A percentile compares a stretch with the other conserved stretches of the same genome.
Conservation (phyloP, 176 grass and related monocot species). For the Rhynchospora pubera region DNA sequence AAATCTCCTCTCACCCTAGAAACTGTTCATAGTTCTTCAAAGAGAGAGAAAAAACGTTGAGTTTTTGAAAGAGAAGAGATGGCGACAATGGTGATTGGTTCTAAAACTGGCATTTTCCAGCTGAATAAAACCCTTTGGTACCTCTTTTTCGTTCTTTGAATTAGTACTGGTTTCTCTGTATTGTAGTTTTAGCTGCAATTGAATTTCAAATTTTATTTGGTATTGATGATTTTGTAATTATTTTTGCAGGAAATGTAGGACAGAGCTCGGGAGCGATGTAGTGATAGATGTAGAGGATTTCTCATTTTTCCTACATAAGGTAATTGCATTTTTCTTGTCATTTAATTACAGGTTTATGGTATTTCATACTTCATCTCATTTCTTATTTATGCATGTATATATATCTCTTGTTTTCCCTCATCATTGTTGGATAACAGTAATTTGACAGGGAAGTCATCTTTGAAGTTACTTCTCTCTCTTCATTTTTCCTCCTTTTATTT, state of each 20-base stretch:
- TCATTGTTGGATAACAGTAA: background rate
- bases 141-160: background rate
- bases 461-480: background rate
- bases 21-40: background rate
- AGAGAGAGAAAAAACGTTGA: background rate
- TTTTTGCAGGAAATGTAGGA: conserved; percentile 16
- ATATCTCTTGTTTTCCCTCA: background rate
- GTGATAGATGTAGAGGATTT: conserved; percentile 6
- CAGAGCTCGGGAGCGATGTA: conserved; percentile 7
- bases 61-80: conserved; percentile 4
- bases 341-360: background rate
- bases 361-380: background rate
- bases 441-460: background rate
- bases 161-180: background rate
- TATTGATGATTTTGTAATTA: background rate
- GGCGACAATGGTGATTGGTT: conserved; percentile 8
- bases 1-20: background rate
- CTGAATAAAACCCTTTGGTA: background rate
- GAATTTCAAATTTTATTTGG: background rate
- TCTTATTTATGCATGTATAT: background rate
- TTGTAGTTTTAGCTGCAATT: background rate
- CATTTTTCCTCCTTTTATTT: background rate
- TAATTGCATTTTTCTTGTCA: too few relatives aligned
- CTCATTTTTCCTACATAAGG: conserved; percentile 24
- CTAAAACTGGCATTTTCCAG: background rate